Conservation (phyloP, 1,284 basidiomycete genomes). For the Athelia sp. region DNA sequence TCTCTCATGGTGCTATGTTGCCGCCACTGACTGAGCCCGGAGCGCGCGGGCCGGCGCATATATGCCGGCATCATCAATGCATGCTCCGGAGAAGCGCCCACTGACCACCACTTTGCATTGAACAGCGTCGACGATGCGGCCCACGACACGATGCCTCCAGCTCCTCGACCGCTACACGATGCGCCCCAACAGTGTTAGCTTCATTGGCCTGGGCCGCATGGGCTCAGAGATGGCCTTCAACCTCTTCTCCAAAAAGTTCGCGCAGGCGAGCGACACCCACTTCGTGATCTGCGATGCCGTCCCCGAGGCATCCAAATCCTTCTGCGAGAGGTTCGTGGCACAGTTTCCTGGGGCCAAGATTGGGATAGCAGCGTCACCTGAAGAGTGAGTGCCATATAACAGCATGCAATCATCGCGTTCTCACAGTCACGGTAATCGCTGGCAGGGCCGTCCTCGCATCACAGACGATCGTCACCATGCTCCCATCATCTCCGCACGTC, state of each 20-base stretch:
- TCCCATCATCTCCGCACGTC: conserved; percentile 84
- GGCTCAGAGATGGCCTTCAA: conserved; percentile 83
- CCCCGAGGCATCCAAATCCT: conserved; percentile 52
- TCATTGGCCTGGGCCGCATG: conserved; percentile 82
- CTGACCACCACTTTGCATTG: no score
- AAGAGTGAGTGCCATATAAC: conserved; percentile 49
- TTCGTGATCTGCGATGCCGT: conserved; percentile 79
- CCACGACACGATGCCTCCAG: conserved; percentile 18
- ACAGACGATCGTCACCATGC: conserved; percentile 76
- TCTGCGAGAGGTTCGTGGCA: conserved; percentile 47
- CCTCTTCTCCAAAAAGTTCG: conserved; percentile 65
- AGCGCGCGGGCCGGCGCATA: no score
- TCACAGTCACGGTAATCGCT: neutral
- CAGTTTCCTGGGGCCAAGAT: conserved; percentile 57
- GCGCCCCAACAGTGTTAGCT: conserved; percentile 56
- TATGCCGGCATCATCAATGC: no score
- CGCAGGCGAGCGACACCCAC: conserved; percentile 37
- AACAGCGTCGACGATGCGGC: conserved; percentile 18
- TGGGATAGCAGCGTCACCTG: conserved; percentile 53
- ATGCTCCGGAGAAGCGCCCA: no score
- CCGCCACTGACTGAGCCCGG: no score
- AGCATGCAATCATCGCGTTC: conserved; percentile 6
- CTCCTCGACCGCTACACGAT: conserved; percentile 15
- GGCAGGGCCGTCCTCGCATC: conserved; percentile 58
- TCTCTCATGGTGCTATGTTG: no score